Base-by-base conservation (phyloP, 768 basidiomycete species). In the Suillus clintonianus region DNA sequence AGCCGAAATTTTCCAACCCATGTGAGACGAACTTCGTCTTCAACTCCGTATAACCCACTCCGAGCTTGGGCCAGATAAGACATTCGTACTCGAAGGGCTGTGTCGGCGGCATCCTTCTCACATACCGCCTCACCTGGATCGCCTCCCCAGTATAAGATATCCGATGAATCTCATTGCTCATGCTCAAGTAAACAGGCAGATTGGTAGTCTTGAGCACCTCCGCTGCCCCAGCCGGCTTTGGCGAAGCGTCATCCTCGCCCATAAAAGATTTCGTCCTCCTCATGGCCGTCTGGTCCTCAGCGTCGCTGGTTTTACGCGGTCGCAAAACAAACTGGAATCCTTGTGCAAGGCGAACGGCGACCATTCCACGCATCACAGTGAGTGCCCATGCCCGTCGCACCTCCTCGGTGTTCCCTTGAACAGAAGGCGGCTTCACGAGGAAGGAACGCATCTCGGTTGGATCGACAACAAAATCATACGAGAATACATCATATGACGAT, bases 161-260 rank as follows among this genome's bases (percentile, higher is more conserved):
- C 30, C 91, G 83, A 75, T 99, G 97, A 48, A 99, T 94, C 76
- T 97, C 94, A 72, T 98, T 97, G 72, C 90, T 90, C 86, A 96
- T 95, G 68, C 94, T 94, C 60, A 99, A 82, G 78, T 91, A 99
- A 8, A 97, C 89, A 1, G 95, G 89, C 58, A 90, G 86, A 43
- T 75, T 76, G 45, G 88, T 84, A 0, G 83, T 82, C 55, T 77
- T 79, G 68, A 89, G 79, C 58, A 90, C 84, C 51, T 89, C 87
- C 3, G 90, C 85, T 1, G 89, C 86, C 4, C 91, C 90, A 43
- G 73, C 71, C 3, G 88, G 87, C 68, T 83, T 85, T 2, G 86
- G 84, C 4, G 75, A 79, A 47, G 79, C 68, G 22, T 87, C 78
- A 47, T 82, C 88, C 43, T 89, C 88, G 0, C 79, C 77, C 63